Evolutionary conservation across 441 rosid species (phyloP), one percentile per base, ranked within the genome.

Genomic region (Melastoma candidum): DNA sequence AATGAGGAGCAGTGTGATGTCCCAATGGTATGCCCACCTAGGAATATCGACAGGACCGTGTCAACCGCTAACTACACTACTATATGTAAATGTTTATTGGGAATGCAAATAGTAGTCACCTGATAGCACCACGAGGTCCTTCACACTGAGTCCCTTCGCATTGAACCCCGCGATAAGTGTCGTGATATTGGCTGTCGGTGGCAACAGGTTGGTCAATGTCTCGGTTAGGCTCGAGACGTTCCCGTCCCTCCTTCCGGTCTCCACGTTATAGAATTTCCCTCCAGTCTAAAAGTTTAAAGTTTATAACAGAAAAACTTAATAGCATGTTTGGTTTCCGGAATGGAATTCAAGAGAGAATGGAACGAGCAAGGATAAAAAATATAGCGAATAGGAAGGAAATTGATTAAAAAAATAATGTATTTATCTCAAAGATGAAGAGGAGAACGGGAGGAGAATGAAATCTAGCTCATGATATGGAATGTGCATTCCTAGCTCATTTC

Each of bases 201-300:
- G 46, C 2, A 84, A 83, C 44, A 86, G 32, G 14, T 61, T 48
- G 53, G 14, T 11, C 0, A 53, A 59, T 3, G 53, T 76, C 54
- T 83, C 87, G 2, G 68, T 49, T 1, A 55, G 9, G 11, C 2
- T 49, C 1, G 95, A 81, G 43, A 81, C 69, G 2, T 60, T 76
- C 44, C 95, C 92, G 56, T 86, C 95, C 71, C 88, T 83, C 45
- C 95, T 57, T 0, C 95, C 95, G 0, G 80, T 75, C 7, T 76
- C 78, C 63, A 85, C 86, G 0, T 65, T 55, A 83, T 83, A 86
- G 46, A 1, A 65, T 7, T 84, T 83, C 62, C 92, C 88, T 0
- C 64, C 47, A 44, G 66, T 64, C 95, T 86, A 59, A 50, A 0
- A 29, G 11, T 55, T 48, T 0, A 8, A 26, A 8, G 22, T 11